Percentiles rank a stretch among this genome's conserved stretches.
Conservation (phyloP, 2,329 filamentous ascomycete species). For the Cercospora berteroae region DNA sequence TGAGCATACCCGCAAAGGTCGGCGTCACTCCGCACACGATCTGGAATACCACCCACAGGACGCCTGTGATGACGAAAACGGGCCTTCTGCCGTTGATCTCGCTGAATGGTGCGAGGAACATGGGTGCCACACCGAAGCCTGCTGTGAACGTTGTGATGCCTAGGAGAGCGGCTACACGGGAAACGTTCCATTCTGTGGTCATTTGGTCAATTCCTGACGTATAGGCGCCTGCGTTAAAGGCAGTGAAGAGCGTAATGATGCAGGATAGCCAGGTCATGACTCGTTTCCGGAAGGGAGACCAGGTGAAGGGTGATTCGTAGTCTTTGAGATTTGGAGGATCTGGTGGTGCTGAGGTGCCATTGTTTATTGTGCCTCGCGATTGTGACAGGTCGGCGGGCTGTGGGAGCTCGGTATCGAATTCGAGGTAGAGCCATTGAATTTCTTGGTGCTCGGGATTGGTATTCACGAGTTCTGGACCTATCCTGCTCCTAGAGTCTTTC, state of each 20-base stretch:
- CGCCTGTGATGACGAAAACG: conserved; percentile 72
- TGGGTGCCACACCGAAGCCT: conserved; percentile 79
- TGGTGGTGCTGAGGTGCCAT: conserved; percentile 15
- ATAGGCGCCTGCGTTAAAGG: conserved; percentile 75
- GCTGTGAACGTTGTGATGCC: conserved; percentile 80
- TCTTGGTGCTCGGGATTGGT: conserved; percentile 22
- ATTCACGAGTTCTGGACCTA: conserved; percentile 1
- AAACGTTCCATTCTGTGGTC: conserved; percentile 63
- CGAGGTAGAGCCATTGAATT: conserved; percentile 60
- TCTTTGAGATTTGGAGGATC: conserved; percentile 61
- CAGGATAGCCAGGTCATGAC: conserved; percentile 72
- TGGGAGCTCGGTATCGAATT: conserved; percentile 60
- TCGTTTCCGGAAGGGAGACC: conserved; percentile 68
- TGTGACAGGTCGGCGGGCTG: conserved; percentile 40
- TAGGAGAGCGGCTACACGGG: conserved; percentile 63
- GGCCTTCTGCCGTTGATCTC: conserved; percentile 85
- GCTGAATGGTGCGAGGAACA: conserved; percentile 77
- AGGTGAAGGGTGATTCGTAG: conserved; percentile 69
- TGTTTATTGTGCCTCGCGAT: conserved; percentile 23
- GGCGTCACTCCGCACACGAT: conserved; percentile 70
- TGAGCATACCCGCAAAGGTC: conserved; percentile 68
- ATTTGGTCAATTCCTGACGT: conserved; percentile 67
- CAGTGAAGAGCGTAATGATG: conserved; percentile 71
- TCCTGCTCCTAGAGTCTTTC: conserved; percentile 23
- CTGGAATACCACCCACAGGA: conserved; percentile 70